These are phyloP conservation scores for Zymoseptoria brevis DNA, from an alignment of 2,329 filamentous ascomycete genomes.

Conservation along the genomic window DNA sequence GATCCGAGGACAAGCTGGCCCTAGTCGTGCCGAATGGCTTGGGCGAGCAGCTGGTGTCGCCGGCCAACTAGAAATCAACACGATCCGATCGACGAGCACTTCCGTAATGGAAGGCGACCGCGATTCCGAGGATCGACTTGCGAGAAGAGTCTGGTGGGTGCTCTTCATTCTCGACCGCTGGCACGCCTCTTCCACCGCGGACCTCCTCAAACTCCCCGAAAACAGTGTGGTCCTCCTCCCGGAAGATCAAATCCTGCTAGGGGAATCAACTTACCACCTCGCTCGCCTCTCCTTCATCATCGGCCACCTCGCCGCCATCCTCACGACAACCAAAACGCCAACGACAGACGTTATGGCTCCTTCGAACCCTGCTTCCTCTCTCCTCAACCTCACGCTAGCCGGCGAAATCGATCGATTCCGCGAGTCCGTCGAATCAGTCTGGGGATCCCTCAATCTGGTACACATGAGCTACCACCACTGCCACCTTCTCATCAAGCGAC, in stretches of 20 bases:
- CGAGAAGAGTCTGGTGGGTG: conserved; percentile 62
- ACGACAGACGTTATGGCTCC: conserved; percentile 39
- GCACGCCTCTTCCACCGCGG: conserved; percentile 61
- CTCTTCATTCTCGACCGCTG: conserved; percentile 64
- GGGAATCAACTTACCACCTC: conserved; percentile 56
- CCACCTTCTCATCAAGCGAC: conserved; percentile 55
- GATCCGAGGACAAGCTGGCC: conserved; percentile 38
- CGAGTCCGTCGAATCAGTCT: conserved; percentile 50
- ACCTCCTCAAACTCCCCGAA: conserved; percentile 55
- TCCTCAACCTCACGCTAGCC: conserved; percentile 46
- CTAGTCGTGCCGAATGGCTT: conserved; percentile 50
- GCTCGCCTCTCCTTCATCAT: conserved; percentile 56
- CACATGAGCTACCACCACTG: conserved; percentile 65
- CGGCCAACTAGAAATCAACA: conserved; percentile 56
- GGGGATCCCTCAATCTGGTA: conserved; percentile 50
- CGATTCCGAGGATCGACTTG: conserved; percentile 56
- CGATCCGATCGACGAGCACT: conserved; percentile 36
- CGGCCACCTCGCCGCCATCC: conserved; percentile 45
- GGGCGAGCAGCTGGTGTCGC: conserved; percentile 58
- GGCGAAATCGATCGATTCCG: conserved; percentile 59
- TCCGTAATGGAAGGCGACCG: conserved; percentile 40
- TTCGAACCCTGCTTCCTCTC: conserved; percentile 34
- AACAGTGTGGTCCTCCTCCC: conserved; percentile 52
- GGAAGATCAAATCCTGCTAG: conserved; percentile 53
- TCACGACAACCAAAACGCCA: conserved; percentile 38